Evolutionary conservation across 331 rosid genomes (phyloP), one percentile per base, ranked within the genome.

Genomic region (Quercus tomentella): DNA sequence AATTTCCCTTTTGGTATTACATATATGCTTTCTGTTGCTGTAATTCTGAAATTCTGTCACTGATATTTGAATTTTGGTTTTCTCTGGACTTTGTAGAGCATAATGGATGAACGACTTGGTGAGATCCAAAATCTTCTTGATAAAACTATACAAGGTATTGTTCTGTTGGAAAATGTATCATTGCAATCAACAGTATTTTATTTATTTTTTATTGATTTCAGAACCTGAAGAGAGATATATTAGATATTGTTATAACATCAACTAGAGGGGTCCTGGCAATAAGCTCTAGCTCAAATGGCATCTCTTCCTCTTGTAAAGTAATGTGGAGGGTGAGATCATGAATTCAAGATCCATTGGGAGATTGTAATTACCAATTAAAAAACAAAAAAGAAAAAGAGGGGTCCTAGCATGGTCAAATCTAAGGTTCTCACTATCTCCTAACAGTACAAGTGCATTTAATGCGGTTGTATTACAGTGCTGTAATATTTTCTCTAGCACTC

Each of bases 111-210:
- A 26, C 90, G 81, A 71, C 86, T 78, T 52, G 85, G 73, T 83
- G 96, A 90, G 86, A 89, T 90, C 77, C 88, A 87, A 66, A 56
- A 83, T 91, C 99, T 95, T 84, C 92, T 89, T 85, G 94, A 91
- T 79, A 84, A 83, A 81, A 93, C 92, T n/a, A 73, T 90, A 66
- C 92, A 80, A 89, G 98, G 98, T 94, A 84, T 7, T 76, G 4
- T 68, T 66, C 66, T 12, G 4, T 72, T 9, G 43, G 5, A 55
- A 35, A 58, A 25, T 26, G 6, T 43, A 33, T 55, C 33, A 71
- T 61, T 28, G 76, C 41, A 6, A 20, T 77, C 5, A 67, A 30
- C 70, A 30, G n/a, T 65, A 17, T 30, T 30, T 16, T 65, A 65
- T 30, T 65, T 6, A 17, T 28, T 26, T 21, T 11, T 8, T 28